Conservation (phyloP, 2,329 filamentous ascomycete species). For the Colletotrichum agaves region DNA sequence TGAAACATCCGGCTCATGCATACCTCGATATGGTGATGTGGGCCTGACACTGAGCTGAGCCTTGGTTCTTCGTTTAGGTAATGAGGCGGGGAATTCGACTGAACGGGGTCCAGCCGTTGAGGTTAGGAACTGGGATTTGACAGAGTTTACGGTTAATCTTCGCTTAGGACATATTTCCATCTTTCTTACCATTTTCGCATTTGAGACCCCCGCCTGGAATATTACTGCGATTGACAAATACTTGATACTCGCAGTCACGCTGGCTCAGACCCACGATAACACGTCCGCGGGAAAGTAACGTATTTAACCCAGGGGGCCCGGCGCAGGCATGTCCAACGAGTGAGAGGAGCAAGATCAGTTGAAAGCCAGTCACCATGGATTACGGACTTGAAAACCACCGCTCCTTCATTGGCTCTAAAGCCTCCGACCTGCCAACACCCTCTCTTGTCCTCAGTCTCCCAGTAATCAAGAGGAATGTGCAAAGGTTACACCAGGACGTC, state of each 20-base stretch:
- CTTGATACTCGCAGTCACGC: neutral
- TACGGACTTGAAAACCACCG: constrained; percentile 45
- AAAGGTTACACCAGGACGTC: constrained; percentile 51
- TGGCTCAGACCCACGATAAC: neutral
- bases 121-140: no score
- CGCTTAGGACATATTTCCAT: no score
- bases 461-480: constrained; percentile 50
- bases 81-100: no score
- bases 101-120: no score
- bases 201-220: neutral
- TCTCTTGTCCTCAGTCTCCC: constrained; percentile 52
- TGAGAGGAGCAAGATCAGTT: neutral
- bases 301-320: neutral
- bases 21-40: no score
- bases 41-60: no score
- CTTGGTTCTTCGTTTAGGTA: no score
- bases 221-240: neutral
- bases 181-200: neutral
- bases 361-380: constrained; percentile 41
- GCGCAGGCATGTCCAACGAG: neutral
- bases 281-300: neutral
- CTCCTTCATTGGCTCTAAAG: constrained; percentile 49
- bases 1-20: no score
- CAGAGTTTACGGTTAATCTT: no score
- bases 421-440: constrained; percentile 50